These are phyloP conservation scores for Narthecium ossifragum DNA, from an alignment of 106 monocot species.

Conservation along the genomic window DNA sequence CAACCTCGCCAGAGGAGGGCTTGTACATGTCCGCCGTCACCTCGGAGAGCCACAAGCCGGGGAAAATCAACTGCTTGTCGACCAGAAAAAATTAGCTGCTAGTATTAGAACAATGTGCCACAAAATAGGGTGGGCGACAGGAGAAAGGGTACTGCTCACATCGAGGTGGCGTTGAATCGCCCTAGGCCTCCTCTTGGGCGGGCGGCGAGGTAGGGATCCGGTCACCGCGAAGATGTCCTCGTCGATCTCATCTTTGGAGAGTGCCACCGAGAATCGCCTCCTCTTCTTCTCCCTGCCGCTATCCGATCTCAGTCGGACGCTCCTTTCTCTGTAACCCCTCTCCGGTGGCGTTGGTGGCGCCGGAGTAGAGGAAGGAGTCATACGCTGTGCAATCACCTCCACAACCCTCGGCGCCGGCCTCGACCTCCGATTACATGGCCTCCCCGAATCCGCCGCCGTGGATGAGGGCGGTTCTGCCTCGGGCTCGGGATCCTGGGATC, in stretches of 20 bases:
- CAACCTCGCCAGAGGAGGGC: no score
- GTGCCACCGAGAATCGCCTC: conserved; percentile 14
- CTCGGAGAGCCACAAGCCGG: neutral
- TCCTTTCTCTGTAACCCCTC: neutral
- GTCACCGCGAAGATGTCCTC: conserved; percentile 25
- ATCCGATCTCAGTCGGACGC: neutral
- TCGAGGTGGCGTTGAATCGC: conserved; percentile 13
- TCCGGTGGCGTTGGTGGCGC: neutral
- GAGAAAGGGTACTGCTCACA: neutral
- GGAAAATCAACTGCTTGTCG: neutral
- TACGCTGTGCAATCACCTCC: no score
- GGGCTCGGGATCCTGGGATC: neutral
- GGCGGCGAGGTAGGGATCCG: conserved; percentile 10
- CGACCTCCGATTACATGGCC: conserved; percentile 47
- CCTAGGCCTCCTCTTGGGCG: conserved; percentile 13
- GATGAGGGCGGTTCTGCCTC: neutral
- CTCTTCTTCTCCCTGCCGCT: neutral
- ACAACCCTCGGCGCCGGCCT: neutral
- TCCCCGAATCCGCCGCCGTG: neutral
- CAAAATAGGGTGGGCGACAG: neutral
- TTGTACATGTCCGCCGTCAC: conserved; percentile 1
- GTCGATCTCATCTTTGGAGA: conserved; percentile 23
- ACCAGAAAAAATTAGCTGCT: no score
- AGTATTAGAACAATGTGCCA: neutral
- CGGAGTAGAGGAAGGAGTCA: neutral